Evolutionary conservation across 75 land plant genomes (phyloP).

Genomic region (Pseudotsuga menziesii): DNA sequence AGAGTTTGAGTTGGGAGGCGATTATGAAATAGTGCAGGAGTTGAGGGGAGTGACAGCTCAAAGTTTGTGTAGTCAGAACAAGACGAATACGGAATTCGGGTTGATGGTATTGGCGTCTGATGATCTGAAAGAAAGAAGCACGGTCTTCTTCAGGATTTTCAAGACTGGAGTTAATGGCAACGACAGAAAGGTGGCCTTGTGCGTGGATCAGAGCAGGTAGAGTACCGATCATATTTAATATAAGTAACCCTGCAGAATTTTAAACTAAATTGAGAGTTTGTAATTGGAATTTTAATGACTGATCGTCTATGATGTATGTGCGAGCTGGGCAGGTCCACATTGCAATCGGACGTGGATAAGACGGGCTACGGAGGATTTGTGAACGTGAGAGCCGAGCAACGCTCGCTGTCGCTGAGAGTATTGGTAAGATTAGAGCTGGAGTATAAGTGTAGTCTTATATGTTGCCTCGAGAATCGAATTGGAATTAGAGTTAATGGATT

Average conservation of each 20-base stretch:
- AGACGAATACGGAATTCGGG: neutral
- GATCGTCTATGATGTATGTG: too few species aligned
- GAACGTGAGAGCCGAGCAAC: neutral
- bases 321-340: neutral
- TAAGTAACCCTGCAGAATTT: too few species aligned
- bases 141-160: neutral
- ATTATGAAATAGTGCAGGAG: neutral
- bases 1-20: neutral
- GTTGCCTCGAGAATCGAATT: neutral
- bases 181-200: neutral
- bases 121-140: slow-evolving; percentile 1
- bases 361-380: slow-evolving; percentile 2
- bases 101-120: neutral
- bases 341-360: neutral
- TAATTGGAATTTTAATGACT: too few species aligned
- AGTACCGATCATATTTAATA: neutral
- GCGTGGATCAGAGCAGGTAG: slow-evolving; percentile 5
- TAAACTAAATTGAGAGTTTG: too few species aligned
- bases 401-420: neutral
- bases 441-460: too few species aligned
- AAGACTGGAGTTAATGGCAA: neutral
- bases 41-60: neutral
- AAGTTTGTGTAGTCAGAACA: neutral
- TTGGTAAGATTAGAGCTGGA: too few species aligned
- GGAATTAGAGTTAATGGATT: neutral